These are phyloP conservation scores for Inga leiocalycina DNA, from an alignment of 306 rosid species.

Conservation along the genomic window DNA sequence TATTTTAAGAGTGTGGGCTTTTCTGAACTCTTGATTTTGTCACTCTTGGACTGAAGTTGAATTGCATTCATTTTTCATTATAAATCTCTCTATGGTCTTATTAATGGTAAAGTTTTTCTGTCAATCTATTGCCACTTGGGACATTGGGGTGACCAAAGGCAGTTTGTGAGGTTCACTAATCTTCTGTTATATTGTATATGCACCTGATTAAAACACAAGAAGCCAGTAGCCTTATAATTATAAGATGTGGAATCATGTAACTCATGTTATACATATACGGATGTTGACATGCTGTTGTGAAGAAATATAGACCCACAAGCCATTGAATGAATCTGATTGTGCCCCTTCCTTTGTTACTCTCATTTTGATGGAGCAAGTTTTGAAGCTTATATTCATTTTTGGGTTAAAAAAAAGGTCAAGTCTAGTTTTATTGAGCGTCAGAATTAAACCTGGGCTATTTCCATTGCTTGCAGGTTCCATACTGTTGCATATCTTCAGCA, in stretches of 20 bases:
- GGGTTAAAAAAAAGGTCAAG: not conserved
- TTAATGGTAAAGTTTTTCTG: not conserved
- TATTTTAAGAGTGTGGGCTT: not conserved
- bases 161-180: conserved; percentile 1
- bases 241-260: not conserved
- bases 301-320: not conserved
- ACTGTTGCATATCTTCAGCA: conserved; percentile 89
- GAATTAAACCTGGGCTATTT: conserved; percentile 26
- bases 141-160: not conserved
- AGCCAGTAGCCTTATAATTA: not conserved
- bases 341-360: conserved; percentile 6
- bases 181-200: not conserved
- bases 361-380: conserved; percentile 23
- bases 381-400: not conserved
- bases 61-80: not conserved
- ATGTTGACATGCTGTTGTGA: conserved; percentile 4
- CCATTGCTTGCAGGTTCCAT: conserved; percentile 52
- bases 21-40: not conserved
- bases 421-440: conserved; percentile 9
- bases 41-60: not conserved
- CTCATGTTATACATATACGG: not conserved
- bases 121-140: conserved; percentile 9
- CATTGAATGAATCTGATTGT: not conserved
- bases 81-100: not conserved
- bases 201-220: not conserved